Evolutionary conservation across 1,284 basidiomycete species (phyloP), one percentile per base, ranked within the genome.

Genomic region (Abortiporus biennis): DNA sequence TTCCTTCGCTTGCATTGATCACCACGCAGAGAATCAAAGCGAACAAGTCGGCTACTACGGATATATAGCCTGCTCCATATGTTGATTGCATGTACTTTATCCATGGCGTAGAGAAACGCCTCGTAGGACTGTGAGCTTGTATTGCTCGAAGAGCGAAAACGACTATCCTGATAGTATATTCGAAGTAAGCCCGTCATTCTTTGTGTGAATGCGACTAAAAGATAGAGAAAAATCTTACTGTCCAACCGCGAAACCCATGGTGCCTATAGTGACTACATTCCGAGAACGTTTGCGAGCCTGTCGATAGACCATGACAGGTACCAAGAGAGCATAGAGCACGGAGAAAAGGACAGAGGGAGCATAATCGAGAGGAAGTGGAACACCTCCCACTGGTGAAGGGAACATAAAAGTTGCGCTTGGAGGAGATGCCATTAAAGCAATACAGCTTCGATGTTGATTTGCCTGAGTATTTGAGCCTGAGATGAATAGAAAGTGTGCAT

Each of bases 371-470:
- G 45, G 16, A 23, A 53, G 37, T 20, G 51, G 47, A 8, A 48
- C 44, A 24, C 54, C 54, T 20, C 54, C 53, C 16, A 55, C 47
- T 20, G 54, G 54, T 2, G 54, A 49, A 19, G 54, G 54, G 33
- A 54, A 55, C 29, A 15, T 40, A 19, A 40, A 31, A 4, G 4
- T 32, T 32, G 12, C 9, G 9, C n/a, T 13, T 5, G 31, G 31
- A n/a, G 31, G 19, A 32, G 31, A 32, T n/a, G n/a, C n/a, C n/a
- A n/a, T n/a, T n/a, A n/a, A n/a, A n/a, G n/a, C n/a, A n/a, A n/a
- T n/a, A n/a, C n/a, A n/a, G n/a, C n/a, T n/a, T n/a, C n/a, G n/a
- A n/a, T n/a, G n/a, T n/a, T n/a, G n/a, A n/a, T n/a, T n/a, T n/a
- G n/a, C n/a, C n/a, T n/a, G n/a, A n/a, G n/a, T n/a, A n/a, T n/a